Percentiles rank a stretch among this genome's conserved stretches.
These are phyloP conservation scores for Rhododendron henanense DNA, from an alignment of 148 eudicot species.

Conservation along the genomic window DNA sequence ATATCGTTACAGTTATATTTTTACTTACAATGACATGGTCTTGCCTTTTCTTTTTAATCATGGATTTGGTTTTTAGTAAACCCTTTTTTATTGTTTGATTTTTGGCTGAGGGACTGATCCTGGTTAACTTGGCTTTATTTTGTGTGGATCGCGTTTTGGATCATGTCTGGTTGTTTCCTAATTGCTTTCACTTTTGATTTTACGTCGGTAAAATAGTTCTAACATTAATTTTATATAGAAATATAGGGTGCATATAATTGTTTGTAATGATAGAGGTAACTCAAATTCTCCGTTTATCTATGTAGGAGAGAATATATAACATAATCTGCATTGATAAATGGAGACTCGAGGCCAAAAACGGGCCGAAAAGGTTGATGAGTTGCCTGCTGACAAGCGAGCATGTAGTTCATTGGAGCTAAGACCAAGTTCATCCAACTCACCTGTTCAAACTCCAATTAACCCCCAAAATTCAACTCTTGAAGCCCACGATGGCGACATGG, in stretches of 20 bases:
- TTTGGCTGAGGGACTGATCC: conserved; percentile 1
- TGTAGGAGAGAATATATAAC: not conserved
- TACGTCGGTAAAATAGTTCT: not conserved
- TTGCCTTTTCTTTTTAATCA: not conserved
- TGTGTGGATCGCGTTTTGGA: not conserved
- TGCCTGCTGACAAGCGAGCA: conserved; percentile 84
- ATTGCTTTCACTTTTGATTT: not conserved
- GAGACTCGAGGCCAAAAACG: conserved; percentile 85
- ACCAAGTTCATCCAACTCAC: conserved; percentile 68
- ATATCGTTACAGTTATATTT: not conserved
- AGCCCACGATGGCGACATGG: conserved; percentile 62
- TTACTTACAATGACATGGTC: not conserved
- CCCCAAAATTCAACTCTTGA: conserved; percentile 27
- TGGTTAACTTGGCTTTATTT: not conserved
- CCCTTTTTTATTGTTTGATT: not conserved
- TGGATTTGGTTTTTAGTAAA: not conserved
- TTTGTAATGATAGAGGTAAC: not conserved
- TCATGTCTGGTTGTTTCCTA: not conserved
- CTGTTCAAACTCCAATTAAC: conserved; percentile 36
- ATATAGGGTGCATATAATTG: not conserved
- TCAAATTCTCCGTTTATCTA: not conserved
- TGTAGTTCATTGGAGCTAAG: conserved; percentile 70
- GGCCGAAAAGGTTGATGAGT: conserved; percentile 47
- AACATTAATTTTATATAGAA: not conserved
- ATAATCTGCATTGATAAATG: conserved; percentile 19